Percentiles rank a stretch among this genome's conserved stretches.
These are phyloP conservation scores for Westerdykella aurantiaca DNA, from an alignment of 2,329 filamentous ascomycete species.

Conservation along the genomic window DNA sequence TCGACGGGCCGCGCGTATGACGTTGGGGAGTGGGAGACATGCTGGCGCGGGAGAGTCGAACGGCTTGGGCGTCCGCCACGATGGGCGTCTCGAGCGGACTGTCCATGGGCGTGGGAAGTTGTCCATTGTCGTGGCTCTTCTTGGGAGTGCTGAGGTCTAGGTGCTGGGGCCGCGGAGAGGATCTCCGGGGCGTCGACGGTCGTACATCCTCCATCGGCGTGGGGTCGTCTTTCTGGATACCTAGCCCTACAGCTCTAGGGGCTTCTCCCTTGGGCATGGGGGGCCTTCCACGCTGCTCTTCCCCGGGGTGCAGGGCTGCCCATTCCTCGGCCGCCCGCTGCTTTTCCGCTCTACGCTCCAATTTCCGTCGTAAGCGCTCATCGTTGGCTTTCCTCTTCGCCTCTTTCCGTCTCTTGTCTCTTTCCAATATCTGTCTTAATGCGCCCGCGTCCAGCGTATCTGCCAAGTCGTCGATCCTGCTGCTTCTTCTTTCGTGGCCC, in stretches of 20 bases:
- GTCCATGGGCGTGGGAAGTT: constrained; percentile 35
- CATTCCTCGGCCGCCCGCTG: constrained; percentile 53
- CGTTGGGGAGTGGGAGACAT: constrained; percentile 44
- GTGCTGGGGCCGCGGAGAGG: constrained; percentile 9
- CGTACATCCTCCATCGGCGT: constrained; percentile 50
- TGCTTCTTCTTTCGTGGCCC: constrained; percentile 52
- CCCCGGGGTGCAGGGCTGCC: constrained; percentile 56
- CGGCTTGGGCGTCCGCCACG: constrained; percentile 45
- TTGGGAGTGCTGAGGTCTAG: constrained; percentile 11
- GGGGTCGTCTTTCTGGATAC: constrained; percentile 52
- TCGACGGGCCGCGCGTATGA: constrained; percentile 45
- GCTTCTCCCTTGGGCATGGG: constrained; percentile 52
- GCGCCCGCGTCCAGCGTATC: constrained; percentile 81
- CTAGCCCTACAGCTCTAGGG: constrained; percentile 44
- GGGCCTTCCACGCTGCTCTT: constrained; percentile 48
- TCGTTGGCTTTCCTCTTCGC: constrained; percentile 64
- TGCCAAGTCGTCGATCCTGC: constrained; percentile 62
- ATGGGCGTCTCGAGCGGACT: constrained; percentile 44
- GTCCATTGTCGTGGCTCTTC: constrained; percentile 15
- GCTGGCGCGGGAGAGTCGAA: constrained; percentile 45
- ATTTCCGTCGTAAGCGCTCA: constrained; percentile 58
- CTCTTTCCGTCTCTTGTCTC: constrained; percentile 75
- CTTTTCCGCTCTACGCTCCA: constrained; percentile 61
- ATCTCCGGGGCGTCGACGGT: constrained; percentile 33
- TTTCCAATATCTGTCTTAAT: constrained; percentile 81